These are phyloP conservation scores for Myotisia sp. DNA, from an alignment of 2,329 filamentous ascomycete genomes.

Conservation along the genomic window DNA sequence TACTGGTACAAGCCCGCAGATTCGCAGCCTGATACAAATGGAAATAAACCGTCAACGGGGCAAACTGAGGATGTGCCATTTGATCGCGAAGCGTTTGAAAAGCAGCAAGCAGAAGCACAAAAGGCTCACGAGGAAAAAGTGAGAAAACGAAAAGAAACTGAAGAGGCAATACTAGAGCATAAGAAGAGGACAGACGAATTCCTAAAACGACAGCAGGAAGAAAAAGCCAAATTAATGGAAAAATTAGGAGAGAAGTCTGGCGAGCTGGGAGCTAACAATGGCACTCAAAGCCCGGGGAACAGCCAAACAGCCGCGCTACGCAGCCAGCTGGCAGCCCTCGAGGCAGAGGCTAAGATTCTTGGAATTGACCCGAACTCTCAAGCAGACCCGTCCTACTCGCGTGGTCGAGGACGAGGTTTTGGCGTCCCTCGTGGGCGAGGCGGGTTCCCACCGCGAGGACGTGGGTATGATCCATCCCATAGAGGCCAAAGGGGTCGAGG, in stretches of 20 bases:
- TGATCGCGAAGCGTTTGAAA: slow-evolving; percentile 40
- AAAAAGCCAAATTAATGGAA: slow-evolving; percentile 37
- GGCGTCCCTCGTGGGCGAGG: slow-evolving; percentile 23
- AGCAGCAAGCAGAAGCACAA: slow-evolving; percentile 44
- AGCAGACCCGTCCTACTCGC: slow-evolving; percentile 13
- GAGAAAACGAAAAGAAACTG: slow-evolving; percentile 38
- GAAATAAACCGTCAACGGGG: slow-evolving; percentile 13
- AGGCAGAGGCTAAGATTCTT: slow-evolving; percentile 41
- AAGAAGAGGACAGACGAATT: slow-evolving; percentile 38
- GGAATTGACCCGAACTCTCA: slow-evolving; percentile 36
- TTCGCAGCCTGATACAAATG: slow-evolving; percentile 20
- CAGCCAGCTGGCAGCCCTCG: slow-evolving; percentile 40
- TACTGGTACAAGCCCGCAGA: slow-evolving; percentile 43
- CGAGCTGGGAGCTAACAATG: slow-evolving; percentile 17
- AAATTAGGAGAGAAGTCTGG: slow-evolving; percentile 31
- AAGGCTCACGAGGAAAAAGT: slow-evolving; percentile 41
- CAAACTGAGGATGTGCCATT: slow-evolving; percentile 30
- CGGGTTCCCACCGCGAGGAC: slow-evolving; percentile 17
- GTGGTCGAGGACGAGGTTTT: slow-evolving; percentile 17
- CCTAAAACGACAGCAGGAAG: slow-evolving; percentile 41
- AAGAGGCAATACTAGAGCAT: slow-evolving; percentile 38
- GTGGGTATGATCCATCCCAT: slow-evolving; percentile 27
- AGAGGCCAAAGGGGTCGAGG: slow-evolving; percentile 31
- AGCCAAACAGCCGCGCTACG: slow-evolving; percentile 40
- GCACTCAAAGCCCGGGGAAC: slow-evolving; percentile 15